Evolutionary conservation across 352 stramenopile species (phyloP), one percentile per base, ranked within the genome.

Genomic region (Pythium sukuiense): DNA sequence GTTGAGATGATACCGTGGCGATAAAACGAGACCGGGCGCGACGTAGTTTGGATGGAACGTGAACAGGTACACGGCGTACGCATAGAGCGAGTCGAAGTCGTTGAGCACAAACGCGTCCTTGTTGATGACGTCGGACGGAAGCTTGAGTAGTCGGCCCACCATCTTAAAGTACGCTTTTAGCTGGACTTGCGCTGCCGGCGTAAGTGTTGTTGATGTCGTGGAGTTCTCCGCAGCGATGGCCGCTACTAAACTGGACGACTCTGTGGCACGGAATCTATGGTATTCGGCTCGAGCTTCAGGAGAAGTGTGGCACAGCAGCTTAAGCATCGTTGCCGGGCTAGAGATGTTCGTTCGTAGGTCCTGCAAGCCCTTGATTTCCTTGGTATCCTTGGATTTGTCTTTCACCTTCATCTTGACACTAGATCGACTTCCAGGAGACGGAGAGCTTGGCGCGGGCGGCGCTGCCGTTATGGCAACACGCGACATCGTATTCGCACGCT

Each of bases 101-200:
- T 84, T 88, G 7, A 87, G 63, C 20, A 89, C 74, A 39, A 94
- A 89, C 37, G 81, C 77, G 35, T 92, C 83, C 8, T 77, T 76
- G 27, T 67, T 87, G 29, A 90, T 76, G 29, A 94, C 75, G 45
- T 92, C 83, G 0, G 83, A 74, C 7, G 82, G 78, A 1, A 94
- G 70, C 46, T 81, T 75, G 9, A 90, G 59, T 32, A 83, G 65
- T 0, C 68, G 69, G n/a, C 73, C 69, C 1, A 76, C 74, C 26
- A 92, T 77, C 58, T 87, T 87, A 48, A 92, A 91, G 65, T 92
- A 94, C 8, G 79, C 72, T n/a, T 85, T 76, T 11, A 90, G 69
- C 54, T 94, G 85, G 1, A 84, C 30, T 63, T 87, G 81, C 0
- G 80, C 83, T 3, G 71, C 77, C 11, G 74, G 67, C 0, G 83